phyloP scores from a whole-genome alignment of 352 stramenopile species.

The Globisporangium sylvaticum region DNA sequence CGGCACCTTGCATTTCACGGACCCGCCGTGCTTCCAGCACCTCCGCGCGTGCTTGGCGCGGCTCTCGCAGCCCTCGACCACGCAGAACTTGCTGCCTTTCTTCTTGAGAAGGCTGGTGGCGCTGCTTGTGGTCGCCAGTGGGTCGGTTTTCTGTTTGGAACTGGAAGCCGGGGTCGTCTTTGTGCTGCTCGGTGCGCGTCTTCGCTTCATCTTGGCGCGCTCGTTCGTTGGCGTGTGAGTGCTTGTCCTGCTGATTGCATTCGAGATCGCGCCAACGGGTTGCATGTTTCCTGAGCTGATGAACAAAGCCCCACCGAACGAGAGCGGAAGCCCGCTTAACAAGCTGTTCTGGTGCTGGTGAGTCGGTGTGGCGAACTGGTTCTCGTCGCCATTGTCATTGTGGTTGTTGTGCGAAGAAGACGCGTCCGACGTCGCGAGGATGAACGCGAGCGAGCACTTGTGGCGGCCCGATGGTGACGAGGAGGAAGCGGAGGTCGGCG shows the following conservation, averaged over 20 bases:
- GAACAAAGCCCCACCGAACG: too few relatives aligned
- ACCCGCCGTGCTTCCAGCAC: constrained; percentile 59
- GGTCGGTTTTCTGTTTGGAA: background rate
- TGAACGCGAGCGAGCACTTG: constrained; percentile 56
- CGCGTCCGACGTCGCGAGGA: constrained; percentile 27
- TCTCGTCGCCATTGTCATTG: background rate
- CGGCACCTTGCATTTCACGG: constrained; percentile 51
- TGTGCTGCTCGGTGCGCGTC: background rate
- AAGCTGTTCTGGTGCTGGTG: background rate
- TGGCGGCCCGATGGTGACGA: constrained; percentile 21
- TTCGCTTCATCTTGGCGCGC: constrained; percentile 9
- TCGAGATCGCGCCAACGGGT: background rate
- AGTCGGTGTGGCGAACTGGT: background rate
- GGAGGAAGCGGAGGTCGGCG: background rate
- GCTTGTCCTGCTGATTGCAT: background rate
- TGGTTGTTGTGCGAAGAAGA: constrained; percentile 22
- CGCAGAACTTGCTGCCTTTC: constrained; percentile 58
- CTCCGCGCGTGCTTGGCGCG: constrained; percentile 46
- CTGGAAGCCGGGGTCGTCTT: background rate
- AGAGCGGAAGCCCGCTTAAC: background rate
- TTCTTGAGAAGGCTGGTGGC: constrained; percentile 11
- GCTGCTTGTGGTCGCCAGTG: background rate
- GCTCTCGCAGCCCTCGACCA: constrained; percentile 44
- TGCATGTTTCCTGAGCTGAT: too few relatives aligned
- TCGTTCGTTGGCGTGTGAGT: constrained; percentile 10